phyloP scores from a whole-genome alignment of 23 red algal species.

The Gracilaria vermiculophylla region DNA sequence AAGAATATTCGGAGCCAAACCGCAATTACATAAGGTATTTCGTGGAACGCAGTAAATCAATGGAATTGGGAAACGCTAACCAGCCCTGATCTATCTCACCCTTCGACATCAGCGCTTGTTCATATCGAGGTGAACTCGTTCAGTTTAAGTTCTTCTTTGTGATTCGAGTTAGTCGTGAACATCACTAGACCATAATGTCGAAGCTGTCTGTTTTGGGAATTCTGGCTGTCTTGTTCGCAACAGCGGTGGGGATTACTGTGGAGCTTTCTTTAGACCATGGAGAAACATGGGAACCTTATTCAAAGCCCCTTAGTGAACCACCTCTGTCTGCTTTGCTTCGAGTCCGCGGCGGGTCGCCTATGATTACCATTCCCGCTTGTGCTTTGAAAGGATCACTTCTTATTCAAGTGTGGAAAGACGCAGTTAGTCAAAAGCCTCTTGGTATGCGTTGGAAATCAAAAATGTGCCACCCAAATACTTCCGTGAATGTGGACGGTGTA shows the following conservation, averaged over 20 bases:
- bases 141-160: too few species aligned
- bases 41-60: too few species aligned
- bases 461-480: neutral
- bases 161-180: too few species aligned
- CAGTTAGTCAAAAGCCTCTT: neutral
- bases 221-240: neutral
- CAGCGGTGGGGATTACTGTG: neutral
- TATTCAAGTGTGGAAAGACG: slow-evolving; percentile 27
- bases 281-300: slow-evolving; percentile 5
- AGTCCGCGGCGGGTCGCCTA: neutral
- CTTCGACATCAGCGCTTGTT: too few species aligned
- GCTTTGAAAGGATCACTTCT: neutral
- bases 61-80: too few species aligned
- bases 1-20: too few species aligned
- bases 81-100: too few species aligned
- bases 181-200: neutral
- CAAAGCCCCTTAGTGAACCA: neutral
- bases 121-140: too few species aligned
- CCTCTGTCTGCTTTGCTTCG: neutral
- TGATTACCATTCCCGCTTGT: neutral
- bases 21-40: too few species aligned
- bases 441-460: slow-evolving; percentile 9
- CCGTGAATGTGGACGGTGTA: neutral
- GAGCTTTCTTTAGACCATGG: slow-evolving; percentile 17
- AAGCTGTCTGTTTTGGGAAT: neutral